A percentile compares a stretch with the other conserved stretches of the same genome.
Evolutionary conservation across 2,329 filamentous ascomycete species (phyloP).

Genomic region (Basipetospora sp.): DNA sequence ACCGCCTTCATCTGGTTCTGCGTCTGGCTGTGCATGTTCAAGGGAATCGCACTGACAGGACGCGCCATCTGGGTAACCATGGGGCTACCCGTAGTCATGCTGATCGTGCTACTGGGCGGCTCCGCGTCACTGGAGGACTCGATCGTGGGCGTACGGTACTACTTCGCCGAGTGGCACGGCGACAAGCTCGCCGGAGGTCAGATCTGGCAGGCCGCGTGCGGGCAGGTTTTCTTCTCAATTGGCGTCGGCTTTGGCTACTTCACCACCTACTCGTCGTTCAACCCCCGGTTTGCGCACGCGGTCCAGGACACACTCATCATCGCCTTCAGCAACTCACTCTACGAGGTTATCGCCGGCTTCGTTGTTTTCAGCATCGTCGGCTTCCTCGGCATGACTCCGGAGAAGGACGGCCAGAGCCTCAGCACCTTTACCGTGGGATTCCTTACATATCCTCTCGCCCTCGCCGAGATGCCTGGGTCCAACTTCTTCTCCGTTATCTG

Average conservation of each 20-base stretch:
- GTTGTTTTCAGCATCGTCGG: conserved; percentile 38
- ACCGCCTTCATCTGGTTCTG: conserved; percentile 39
- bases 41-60: conserved; percentile 37
- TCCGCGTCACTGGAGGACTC: conserved; percentile 36
- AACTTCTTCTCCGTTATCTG: conserved; percentile 40
- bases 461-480: conserved; percentile 38
- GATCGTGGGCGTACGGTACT: conserved; percentile 29
- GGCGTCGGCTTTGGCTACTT: conserved; percentile 42
- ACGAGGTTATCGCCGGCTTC: conserved; percentile 30
- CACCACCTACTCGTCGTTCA: conserved; percentile 40
- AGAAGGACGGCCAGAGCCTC: conserved; percentile 17
- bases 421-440: conserved; percentile 41
- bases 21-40: conserved; percentile 42
- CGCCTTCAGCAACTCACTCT: conserved; percentile 35
- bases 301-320: conserved; percentile 41
- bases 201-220: conserved; percentile 39
- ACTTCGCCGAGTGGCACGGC: conserved; percentile 24
- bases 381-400: conserved; percentile 18
- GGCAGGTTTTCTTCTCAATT: conserved; percentile 26
- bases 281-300: conserved; percentile 35
- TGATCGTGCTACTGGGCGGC: conserved; percentile 35
- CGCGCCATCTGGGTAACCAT: conserved; percentile 43
- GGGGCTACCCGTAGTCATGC: conserved; percentile 38
- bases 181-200: conserved; percentile 29
- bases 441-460: conserved; percentile 35